phyloP scores from a whole-genome alignment of 352 stramenopile species.

The Phytopythium ostracodes region DNA sequence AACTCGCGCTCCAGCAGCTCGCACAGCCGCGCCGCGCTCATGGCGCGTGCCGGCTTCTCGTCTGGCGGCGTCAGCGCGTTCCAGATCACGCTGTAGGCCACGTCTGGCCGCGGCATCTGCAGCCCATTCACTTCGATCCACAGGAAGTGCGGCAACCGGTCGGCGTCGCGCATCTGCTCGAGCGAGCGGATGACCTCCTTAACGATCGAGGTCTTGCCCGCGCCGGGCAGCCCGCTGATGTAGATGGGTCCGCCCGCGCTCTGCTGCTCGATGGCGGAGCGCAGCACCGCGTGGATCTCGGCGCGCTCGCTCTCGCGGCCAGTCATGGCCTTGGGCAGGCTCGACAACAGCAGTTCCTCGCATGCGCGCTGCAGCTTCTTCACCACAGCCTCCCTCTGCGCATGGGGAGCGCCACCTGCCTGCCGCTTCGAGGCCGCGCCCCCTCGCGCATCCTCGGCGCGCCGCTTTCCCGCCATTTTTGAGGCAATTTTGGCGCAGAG shows the following conservation, averaged over 20 bases:
- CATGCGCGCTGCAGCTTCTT: conserved; percentile 48
- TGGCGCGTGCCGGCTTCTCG: conserved; percentile 8
- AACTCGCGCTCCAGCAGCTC: conserved; percentile 47
- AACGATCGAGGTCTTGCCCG: conserved; percentile 69
- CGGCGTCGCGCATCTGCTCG: conserved; percentile 27
- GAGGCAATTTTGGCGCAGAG: neutral
- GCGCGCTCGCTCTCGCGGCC: conserved; percentile 57
- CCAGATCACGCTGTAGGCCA: conserved; percentile 63
- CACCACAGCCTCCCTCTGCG: conserved; percentile 10
- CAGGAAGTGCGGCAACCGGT: conserved; percentile 37
- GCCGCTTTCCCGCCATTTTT: conserved; percentile 6
- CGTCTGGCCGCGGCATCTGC: conserved; percentile 59
- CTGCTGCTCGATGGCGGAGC: conserved; percentile 45
- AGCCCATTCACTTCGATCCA: conserved; percentile 72
- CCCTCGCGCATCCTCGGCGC: neutral
- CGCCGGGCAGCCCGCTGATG: conserved; percentile 64
- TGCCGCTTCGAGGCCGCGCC: neutral
- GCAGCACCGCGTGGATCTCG: conserved; percentile 52
- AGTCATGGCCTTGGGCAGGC: conserved; percentile 44
- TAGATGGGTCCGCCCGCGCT: conserved; percentile 55
- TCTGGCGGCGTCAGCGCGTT: conserved; percentile 33
- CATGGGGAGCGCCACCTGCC: neutral
- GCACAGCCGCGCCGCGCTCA: conserved; percentile 34
- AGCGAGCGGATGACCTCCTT: conserved; percentile 59
- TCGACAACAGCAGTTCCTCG: conserved; percentile 59